Base-by-base conservation (phyloP, 2,329 filamentous ascomycete species). In the Colletotrichum aenigma region DNA sequence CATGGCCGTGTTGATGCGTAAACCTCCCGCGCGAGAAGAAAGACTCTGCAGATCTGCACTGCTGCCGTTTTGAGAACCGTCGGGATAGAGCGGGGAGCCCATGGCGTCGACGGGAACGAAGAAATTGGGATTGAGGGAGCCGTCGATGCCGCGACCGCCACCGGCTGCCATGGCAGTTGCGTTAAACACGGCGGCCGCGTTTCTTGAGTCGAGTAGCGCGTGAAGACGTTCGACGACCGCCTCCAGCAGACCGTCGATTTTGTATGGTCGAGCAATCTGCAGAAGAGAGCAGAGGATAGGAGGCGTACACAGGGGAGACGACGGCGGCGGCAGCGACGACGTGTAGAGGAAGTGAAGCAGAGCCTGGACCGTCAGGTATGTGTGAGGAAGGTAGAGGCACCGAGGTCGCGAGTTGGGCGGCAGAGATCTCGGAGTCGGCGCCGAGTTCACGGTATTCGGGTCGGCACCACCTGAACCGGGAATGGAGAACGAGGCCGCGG, bases 121-220 rank as follows among this genome's bases (percentile, higher is more conserved):
- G 82, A 89, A 92, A 80, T 93, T 92, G 73, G 92, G 92, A 79
- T 92, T 92, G 34, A 92, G 84, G 2, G 87, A 88, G 48, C 89
- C 95, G 69, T 94, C 93, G 32, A 96, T 95, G 64, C 95, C 94
- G 64, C 96, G 92, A 1, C 97, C 97, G 30, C 97, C 96, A 13
- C 97, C 97, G 2, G 97, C 97, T 1, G 96, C 97, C 97, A 98
- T 98, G 69, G 97, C 97, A 0, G 96, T 97, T 0, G 97, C 97
- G 79, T 99, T 99, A 88, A 99, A 99, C 0, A 99, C 96, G 7
- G 97, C 97, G 0, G 97, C 97, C 0, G 97, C 96, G 79, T 98
- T 99, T 62, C 96, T 91, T 64, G 95, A 97, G 83, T 99, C 97
- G 6, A 99, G 91, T 1, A 97, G 91, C 34, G 94, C 91, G 81